A percentile compares a stretch with the other conserved stretches of the same genome.
phyloP scores from a whole-genome alignment of 257 asterid species.

The Verbena officinalis region DNA sequence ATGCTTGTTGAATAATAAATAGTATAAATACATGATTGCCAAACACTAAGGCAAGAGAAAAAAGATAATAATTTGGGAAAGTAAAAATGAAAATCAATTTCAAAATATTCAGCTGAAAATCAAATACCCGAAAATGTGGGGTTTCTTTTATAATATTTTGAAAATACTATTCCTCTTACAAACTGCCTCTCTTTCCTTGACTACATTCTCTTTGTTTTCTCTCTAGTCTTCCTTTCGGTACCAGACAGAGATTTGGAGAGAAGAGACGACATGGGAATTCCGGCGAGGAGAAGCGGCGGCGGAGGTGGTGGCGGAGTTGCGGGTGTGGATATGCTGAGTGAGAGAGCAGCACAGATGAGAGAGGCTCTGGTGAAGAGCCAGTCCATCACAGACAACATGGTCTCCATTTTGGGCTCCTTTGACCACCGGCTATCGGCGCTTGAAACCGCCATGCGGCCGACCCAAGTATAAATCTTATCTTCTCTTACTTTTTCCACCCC shows the following conservation, averaged over 20 bases:
- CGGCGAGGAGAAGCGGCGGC: constrained; percentile 40
- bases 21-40: too few species aligned
- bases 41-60: too few species aligned
- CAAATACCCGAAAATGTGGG: constrained; percentile 13
- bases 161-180: constrained; percentile 8
- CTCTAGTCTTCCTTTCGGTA: constrained; percentile 17
- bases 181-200: constrained; percentile 23
- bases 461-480: constrained; percentile 43
- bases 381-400: constrained; percentile 68
- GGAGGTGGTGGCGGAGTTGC: constrained; percentile 37
- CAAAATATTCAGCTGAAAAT: not conserved
- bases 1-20: too few species aligned
- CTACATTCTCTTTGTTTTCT: constrained; percentile 37
- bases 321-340: constrained; percentile 45
- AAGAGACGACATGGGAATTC: constrained; percentile 51
- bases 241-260: constrained; percentile 10
- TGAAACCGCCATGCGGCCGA: constrained; percentile 80
- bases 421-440: constrained; percentile 77
- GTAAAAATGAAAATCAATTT: not conserved
- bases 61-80: not conserved
- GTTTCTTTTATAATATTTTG: not conserved
- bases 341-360: constrained; percentile 64
- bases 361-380: constrained; percentile 69
- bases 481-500: not conserved
- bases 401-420: constrained; percentile 68